Base-by-base conservation (phyloP, 225 moss, liverwort and hornwort species). In the Polytrichum commune region DNA sequence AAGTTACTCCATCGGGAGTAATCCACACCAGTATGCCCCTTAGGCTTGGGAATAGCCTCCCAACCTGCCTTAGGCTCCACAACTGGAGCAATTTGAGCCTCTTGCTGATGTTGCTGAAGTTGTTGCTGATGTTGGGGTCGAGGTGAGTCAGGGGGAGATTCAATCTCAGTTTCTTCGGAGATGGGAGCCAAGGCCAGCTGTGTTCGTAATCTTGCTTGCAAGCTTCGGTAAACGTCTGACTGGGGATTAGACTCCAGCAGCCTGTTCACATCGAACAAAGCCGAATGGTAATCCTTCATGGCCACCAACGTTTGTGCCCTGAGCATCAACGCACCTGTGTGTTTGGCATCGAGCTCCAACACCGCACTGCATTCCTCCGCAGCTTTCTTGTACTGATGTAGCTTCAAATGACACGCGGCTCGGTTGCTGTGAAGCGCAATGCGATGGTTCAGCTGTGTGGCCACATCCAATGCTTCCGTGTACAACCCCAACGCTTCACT, bases 341-440 rank as follows among this genome's bases (percentile, higher is more conserved):
- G 98, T 81, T 93, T 98, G 72, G 91, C 89, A 35, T 98, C 98
- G 66, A 95, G 80, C 91, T 98, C 95, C 72, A 98, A 75, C 75
- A 98, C 98, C 3, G 95, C 91, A 71, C 87, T 95, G 84, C 98
- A 98, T 67, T 98, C 98, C 78, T 98, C 93, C 72, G 98, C 95
- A 20, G 98, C 98, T 78, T 80, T 80, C 78, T 97, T 92, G 76
- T 88, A 90, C 73, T 82, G 84, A 53, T 95, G 94, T 53, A 98
- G 85, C 91, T 98, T 98, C 53, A 98, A 74, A 35, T 91, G 81
- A 58, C 97, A 98, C 5, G 97, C 97, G 1, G 97, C 97, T 20
- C 97, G 97, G 82, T 98, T 98, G 81, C 97, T 98, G 83, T 98
- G 97, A 8, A 98, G 79, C 18, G 97, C 97, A 53, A 98, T 82